These are phyloP conservation scores for Cardamine resedifolia DNA, from an alignment of 345 rosid genomes.

Conservation along the genomic window DNA sequence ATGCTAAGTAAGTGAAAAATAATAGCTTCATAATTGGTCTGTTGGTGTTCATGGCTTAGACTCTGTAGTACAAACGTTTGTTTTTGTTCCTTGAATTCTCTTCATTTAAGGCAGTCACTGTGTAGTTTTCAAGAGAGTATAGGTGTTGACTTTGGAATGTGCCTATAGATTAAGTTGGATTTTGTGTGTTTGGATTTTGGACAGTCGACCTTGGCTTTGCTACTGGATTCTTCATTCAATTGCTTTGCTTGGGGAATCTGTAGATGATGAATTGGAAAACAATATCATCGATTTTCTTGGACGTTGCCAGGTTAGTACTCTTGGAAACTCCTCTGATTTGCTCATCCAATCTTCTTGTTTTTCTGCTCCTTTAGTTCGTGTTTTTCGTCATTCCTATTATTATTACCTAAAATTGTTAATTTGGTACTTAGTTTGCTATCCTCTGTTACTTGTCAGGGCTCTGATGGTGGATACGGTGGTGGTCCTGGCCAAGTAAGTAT, in stretches of 20 bases:
- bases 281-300: conserved; percentile 64
- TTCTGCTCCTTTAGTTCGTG: neutral
- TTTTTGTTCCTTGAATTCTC: neutral
- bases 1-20: conserved; percentile 58
- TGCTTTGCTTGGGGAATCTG: conserved; percentile 70
- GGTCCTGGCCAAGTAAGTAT: conserved; percentile 98
- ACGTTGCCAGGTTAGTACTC: conserved; percentile 66
- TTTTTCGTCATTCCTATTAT: neutral
- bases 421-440: conserved; percentile 6
- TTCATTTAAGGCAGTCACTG: neutral
- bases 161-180: conserved; percentile 14
- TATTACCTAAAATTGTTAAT: neutral
- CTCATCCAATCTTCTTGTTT: neutral
- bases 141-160: neutral
- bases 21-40: neutral
- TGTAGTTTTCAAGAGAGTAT: neutral
- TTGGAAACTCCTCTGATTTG: neutral
- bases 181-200: conserved; percentile 8
- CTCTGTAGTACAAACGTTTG: neutral
- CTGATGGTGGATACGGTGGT: conserved; percentile 91
- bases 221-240: conserved; percentile 94
- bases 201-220: conserved; percentile 96
- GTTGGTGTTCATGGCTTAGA: neutral
- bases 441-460: conserved; percentile 49
- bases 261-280: conserved; percentile 59